A percentile compares a stretch with the other conserved stretches of the same genome.
These are phyloP conservation scores for Neobulgaria alba DNA, from an alignment of 2,329 filamentous ascomycete species.

Conservation along the genomic window DNA sequence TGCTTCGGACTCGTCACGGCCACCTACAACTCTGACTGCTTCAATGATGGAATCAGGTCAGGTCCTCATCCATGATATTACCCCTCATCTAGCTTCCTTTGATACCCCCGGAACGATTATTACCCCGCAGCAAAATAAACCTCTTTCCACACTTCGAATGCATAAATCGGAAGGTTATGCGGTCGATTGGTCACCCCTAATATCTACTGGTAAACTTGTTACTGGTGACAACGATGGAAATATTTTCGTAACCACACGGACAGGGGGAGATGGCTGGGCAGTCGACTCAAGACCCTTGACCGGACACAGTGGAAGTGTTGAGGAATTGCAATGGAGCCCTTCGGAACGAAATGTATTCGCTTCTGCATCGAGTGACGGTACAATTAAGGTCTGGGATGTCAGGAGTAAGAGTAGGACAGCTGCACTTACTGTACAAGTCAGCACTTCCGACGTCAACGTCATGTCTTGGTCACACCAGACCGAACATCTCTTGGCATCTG, in stretches of 20 bases:
- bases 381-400: conserved; percentile 91
- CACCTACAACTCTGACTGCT: conserved; percentile 77
- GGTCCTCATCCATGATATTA: conserved; percentile 90
- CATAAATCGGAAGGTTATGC: conserved; percentile 94
- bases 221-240: conserved; percentile 87
- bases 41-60: conserved; percentile 86
- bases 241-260: conserved; percentile 82
- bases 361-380: conserved; percentile 88
- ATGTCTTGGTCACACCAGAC: conserved; percentile 91
- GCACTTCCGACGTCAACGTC: conserved; percentile 84
- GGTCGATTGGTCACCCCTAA: conserved; percentile 86
- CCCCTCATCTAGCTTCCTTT: conserved; percentile 79
- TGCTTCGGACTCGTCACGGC: conserved; percentile 57
- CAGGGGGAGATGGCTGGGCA: conserved; percentile 80
- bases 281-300: conserved; percentile 78
- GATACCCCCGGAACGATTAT: conserved; percentile 79
- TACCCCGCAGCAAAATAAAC: conserved; percentile 77
- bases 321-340: conserved; percentile 96
- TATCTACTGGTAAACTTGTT: conserved; percentile 73
- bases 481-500: conserved; percentile 80
- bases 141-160: conserved; percentile 75
- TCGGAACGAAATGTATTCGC: conserved; percentile 90
- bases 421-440: conserved; percentile 81
- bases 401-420: conserved; percentile 81
- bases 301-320: conserved; percentile 77